Evolutionary conservation across 1,284 basidiomycete genomes (phyloP), one percentile per base, ranked within the genome.

Genomic region (Ustilago curta): DNA sequence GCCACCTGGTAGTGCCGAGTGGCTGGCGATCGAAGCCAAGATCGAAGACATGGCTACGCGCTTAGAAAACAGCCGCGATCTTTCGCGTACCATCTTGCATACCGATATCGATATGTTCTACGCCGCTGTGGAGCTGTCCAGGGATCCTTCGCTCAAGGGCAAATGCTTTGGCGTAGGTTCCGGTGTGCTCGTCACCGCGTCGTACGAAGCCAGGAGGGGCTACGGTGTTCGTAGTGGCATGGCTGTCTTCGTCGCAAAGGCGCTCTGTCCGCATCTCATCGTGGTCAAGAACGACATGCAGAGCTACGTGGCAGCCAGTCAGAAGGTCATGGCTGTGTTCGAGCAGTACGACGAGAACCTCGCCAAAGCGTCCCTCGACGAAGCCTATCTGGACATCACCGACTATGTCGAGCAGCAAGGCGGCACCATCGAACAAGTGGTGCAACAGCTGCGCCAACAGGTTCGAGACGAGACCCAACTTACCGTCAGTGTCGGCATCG

Each of bases 181-280:
- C 2, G 79, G 79, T 27, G 76, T 83, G 6, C 68, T 83, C n/a
- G 76, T 82, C 50, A 83, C 82, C 21, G 79, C 79, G 11, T 76
- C 71, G 27, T 83, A 83, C 55, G 81, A 82, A 61, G 82, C 82
- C 31, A 63, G 82, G 12, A 50, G 60, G 45, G 56, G 54, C 0
- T 97, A 96, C 82, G 95, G 91, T 11, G 95, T 96, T 8, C 75
- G 82, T n/a, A 72, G 69, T 12, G 82, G 80, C n/a, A 85, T 85
- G 83, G 82, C 80, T 88, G 93, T 90, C 49, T 95, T 95, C 84
- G 91, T 98, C 44, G 96, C 95, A 16, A 92, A 91, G 86, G 95
- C 94, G 80, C 89, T 99, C 9, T 98, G 95, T 83, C 95, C 95
- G 1, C 90, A 95, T 9, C 89, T 99, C n/a, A 90, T 93, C 45